Conservation (phyloP, 2,329 filamentous ascomycete genomes). For the Juglanconis sp. region DNA sequence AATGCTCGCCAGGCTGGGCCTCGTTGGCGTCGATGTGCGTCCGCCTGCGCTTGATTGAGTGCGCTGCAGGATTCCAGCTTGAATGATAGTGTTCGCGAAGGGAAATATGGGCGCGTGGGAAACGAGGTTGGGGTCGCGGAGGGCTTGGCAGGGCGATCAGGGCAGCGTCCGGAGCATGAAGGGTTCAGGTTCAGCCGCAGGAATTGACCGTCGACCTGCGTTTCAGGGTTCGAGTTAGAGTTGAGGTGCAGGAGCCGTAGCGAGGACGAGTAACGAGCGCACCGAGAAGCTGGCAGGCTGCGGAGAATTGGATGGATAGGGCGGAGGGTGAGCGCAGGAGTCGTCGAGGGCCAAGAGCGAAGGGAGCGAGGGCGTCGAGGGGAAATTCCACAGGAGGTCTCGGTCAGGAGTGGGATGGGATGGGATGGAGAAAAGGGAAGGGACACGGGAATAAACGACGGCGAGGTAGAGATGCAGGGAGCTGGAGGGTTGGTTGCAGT, state of each 20-base stretch:
- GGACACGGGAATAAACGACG: conserved; percentile 6
- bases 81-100: not conserved
- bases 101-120: not conserved
- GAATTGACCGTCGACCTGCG: not conserved
- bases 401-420: not conserved
- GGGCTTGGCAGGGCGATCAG: not conserved
- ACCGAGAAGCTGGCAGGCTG: not conserved
- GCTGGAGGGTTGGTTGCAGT: not conserved
- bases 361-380: conserved; percentile 1
- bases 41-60: conserved; percentile 15
- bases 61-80: conserved; percentile 2
- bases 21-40: conserved; percentile 25
- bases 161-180: not conserved
- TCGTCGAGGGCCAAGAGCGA: not conserved
- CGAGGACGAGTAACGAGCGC: not conserved
- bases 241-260: not conserved
- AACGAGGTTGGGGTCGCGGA: not conserved
- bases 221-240: not conserved
- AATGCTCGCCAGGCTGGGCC: conserved; percentile 40
- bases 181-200: not conserved
- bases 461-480: not conserved
- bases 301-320: not conserved
- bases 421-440: not conserved
- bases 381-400: conserved; percentile 3
- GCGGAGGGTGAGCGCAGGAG: not conserved